A percentile compares a stretch with the other conserved stretches of the same genome.
Evolutionary conservation across 345 rosid genomes (phyloP).

Genomic region (Eucalyptus erythrocorys): DNA sequence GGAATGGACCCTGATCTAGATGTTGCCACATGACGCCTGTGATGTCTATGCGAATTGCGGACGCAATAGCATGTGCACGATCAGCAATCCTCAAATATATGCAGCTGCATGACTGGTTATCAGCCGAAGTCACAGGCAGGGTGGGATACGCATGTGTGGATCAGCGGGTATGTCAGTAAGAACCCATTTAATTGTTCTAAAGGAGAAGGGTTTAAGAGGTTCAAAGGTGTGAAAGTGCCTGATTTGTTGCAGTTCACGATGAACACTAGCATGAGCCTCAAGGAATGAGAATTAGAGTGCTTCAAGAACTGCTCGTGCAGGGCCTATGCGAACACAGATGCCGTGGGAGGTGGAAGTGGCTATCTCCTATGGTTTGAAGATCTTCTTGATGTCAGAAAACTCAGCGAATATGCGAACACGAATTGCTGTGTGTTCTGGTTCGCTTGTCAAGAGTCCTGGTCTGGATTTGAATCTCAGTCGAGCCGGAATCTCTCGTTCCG

Average conservation of each 20-base stretch:
- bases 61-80: not conserved
- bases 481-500: no score
- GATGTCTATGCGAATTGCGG: not conserved
- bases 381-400: not conserved
- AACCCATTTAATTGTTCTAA: not conserved
- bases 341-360: not conserved
- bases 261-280: no score
- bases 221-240: not conserved
- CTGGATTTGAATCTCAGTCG: no score
- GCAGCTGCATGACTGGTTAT: slow-evolving; percentile 8
- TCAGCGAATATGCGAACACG: not conserved
- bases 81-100: not conserved
- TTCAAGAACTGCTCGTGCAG: not conserved
- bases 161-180: slow-evolving; percentile 9
- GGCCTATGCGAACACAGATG: not conserved
- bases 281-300: no score
- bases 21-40: not conserved
- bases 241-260: not conserved
- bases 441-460: no score
- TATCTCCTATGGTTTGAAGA: not conserved
- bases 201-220: not conserved
- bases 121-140: not conserved
- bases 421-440: no score
- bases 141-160: not conserved
- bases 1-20: not conserved